Percentiles rank a stretch among this genome's conserved stretches.
Conservation (phyloP, 805 yeast species). For the Monosporozyma unispora region DNA sequence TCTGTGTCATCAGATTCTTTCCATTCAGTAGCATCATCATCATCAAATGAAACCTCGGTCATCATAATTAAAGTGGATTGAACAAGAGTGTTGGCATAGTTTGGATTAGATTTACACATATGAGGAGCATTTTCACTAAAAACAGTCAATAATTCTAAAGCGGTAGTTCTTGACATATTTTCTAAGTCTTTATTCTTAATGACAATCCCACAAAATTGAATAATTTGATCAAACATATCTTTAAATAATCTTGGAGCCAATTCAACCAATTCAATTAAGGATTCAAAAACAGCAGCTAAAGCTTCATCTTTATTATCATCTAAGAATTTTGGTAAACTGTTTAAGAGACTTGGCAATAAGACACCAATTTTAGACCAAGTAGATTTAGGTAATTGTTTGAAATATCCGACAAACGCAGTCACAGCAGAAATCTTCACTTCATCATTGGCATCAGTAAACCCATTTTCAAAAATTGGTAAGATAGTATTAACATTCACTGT, state of each 20-base stretch:
- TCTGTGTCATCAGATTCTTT: constrained; percentile 68
- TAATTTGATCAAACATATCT: constrained; percentile 82
- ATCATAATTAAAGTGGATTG: constrained; percentile 69
- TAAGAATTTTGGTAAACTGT: constrained; percentile 78
- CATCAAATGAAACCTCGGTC: constrained; percentile 86
- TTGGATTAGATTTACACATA: constrained; percentile 79
- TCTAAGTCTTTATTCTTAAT: constrained; percentile 76
- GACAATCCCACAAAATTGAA: constrained; percentile 77
- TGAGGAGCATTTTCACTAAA: constrained; percentile 90
- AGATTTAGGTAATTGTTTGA: constrained; percentile 69
- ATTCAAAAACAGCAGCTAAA: constrained; percentile 78
- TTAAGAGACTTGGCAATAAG: constrained; percentile 72
- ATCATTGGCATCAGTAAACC: constrained; percentile 72
- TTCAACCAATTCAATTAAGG: constrained; percentile 81
- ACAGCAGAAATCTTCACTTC: constrained; percentile 87
- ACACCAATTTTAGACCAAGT: constrained; percentile 72
- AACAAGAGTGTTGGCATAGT: constrained; percentile 65
- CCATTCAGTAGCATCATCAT: constrained; percentile 86
- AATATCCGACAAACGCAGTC: constrained; percentile 84
- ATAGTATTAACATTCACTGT: constrained; percentile 45
- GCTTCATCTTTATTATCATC: constrained; percentile 72
- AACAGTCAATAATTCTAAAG: constrained; percentile 80
- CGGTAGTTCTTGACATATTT: constrained; percentile 69
- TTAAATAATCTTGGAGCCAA: constrained; percentile 91
- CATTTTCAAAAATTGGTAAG: constrained; percentile 64